These are phyloP conservation scores for Monilinia fructicola DNA, from an alignment of 2,329 filamentous ascomycete species.

Conservation along the genomic window DNA sequence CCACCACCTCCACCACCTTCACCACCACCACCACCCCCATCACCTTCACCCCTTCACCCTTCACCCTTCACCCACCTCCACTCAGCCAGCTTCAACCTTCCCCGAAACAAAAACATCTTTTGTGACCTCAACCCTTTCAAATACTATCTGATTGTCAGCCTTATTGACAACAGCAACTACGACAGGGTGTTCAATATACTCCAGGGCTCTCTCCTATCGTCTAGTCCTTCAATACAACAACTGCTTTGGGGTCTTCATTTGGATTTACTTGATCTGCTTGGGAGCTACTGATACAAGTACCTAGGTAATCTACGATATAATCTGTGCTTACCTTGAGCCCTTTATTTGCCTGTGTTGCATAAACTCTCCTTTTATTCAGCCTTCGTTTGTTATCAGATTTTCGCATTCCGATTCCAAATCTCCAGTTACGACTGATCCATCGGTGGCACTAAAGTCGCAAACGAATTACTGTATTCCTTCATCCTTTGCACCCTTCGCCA, in stretches of 20 bases:
- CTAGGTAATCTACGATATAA: constrained; percentile 1
- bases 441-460: constrained; percentile 8
- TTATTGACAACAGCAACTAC: constrained; percentile 13
- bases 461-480: neutral
- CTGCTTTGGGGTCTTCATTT: neutral
- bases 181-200: constrained; percentile 1
- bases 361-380: constrained; percentile 15
- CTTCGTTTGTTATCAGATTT: neutral
- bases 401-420: neutral
- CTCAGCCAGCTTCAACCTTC: constrained; percentile 1
- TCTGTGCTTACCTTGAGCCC: constrained; percentile 9
- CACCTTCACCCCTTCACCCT: neutral
- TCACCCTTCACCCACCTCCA: neutral
- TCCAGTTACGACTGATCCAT: neutral
- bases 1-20: neutral
- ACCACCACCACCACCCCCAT: neutral
- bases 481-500: constrained; percentile 26
- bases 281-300: constrained; percentile 15
- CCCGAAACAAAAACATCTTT: constrained; percentile 1
- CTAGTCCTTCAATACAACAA: neutral
- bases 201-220: neutral
- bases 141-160: constrained; percentile 17
- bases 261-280: constrained; percentile 11
- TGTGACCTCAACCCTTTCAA: constrained; percentile 2
- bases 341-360: neutral